phyloP scores from a whole-genome alignment of 352 stramenopile genomes.

The Elongisporangium senticosum region DNA sequence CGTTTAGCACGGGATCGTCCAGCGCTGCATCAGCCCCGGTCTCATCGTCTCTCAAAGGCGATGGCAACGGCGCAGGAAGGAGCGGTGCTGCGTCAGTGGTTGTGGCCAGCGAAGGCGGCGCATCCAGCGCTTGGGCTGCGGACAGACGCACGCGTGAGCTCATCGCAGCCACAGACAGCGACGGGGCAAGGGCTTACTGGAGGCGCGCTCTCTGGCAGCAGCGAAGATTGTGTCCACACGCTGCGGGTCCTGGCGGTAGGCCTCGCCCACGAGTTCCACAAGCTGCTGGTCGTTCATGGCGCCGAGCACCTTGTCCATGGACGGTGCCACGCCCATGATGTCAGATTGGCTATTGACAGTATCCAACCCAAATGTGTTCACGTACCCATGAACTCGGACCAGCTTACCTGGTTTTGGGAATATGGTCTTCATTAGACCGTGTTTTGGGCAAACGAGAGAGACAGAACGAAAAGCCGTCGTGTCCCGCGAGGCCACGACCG shows the following conservation, averaged over 20 bases:
- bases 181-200: slow-evolving; percentile 9
- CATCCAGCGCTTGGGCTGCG: not conserved
- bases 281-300: slow-evolving; percentile 61
- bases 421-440: not conserved
- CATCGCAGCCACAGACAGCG: not conserved
- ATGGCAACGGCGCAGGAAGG: not conserved
- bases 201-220: slow-evolving; percentile 28
- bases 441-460: not conserved
- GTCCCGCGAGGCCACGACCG: not conserved
- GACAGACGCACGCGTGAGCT: slow-evolving; percentile 7
- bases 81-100: not conserved
- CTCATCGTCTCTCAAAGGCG: not conserved
- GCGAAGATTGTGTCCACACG: slow-evolving; percentile 45
- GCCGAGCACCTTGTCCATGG: slow-evolving; percentile 49
- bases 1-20: slow-evolving; percentile 9
- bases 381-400: not conserved
- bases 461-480: not conserved
- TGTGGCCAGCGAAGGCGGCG: slow-evolving; percentile 3
- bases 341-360: not conserved
- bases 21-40: slow-evolving; percentile 1
- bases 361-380: not conserved
- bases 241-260: slow-evolving; percentile 40
- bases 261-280: slow-evolving; percentile 38
- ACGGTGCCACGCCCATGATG: slow-evolving; percentile 38
- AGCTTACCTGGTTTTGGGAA: not conserved